phyloP scores from a whole-genome alignment of 345 rosid species.

The Euphorbia peplus region DNA sequence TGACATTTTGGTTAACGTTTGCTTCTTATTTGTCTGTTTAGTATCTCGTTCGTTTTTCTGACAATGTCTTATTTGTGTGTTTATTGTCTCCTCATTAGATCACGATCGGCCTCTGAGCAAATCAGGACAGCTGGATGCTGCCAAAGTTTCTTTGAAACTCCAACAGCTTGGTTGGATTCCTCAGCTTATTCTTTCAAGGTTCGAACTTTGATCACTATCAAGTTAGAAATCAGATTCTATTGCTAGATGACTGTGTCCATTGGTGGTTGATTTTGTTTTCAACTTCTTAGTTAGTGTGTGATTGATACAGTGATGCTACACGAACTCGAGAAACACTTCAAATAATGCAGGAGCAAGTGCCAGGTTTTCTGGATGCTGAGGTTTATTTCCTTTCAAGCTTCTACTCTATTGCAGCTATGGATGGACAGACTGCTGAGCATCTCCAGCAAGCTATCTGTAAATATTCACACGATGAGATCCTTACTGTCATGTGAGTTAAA shows the following conservation, averaged over 20 bases:
- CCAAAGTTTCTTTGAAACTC: slow-evolving; percentile 59
- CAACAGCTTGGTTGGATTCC: slow-evolving; percentile 83
- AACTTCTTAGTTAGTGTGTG: not conserved
- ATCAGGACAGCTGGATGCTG: slow-evolving; percentile 63
- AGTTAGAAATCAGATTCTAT: not conserved
- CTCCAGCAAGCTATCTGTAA: slow-evolving; percentile 65
- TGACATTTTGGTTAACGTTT: not conserved
- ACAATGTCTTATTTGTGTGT: not conserved
- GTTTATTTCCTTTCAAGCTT: slow-evolving; percentile 85
- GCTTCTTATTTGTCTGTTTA: not conserved
- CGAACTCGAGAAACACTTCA: slow-evolving; percentile 72
- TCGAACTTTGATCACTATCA: not conserved
- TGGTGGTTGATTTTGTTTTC: not conserved
- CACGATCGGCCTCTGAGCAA: slow-evolving; percentile 88
- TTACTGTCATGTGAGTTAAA: slow-evolving; percentile 72
- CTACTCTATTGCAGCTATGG: slow-evolving; percentile 96
- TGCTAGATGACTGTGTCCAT: not conserved
- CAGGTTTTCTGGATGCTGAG: slow-evolving; percentile 61
- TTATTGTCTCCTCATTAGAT: slow-evolving; percentile 38
- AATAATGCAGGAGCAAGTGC: slow-evolving; percentile 86
- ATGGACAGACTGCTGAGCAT: slow-evolving; percentile 93
- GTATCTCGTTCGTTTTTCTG: not conserved
- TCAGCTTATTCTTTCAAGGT: slow-evolving; percentile 82
- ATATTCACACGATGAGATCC: slow-evolving; percentile 60
- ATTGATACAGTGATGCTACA: slow-evolving; percentile 64